Evolutionary conservation across 2,329 filamentous ascomycete species (phyloP).

Genomic region (Trichophaea hybrida): DNA sequence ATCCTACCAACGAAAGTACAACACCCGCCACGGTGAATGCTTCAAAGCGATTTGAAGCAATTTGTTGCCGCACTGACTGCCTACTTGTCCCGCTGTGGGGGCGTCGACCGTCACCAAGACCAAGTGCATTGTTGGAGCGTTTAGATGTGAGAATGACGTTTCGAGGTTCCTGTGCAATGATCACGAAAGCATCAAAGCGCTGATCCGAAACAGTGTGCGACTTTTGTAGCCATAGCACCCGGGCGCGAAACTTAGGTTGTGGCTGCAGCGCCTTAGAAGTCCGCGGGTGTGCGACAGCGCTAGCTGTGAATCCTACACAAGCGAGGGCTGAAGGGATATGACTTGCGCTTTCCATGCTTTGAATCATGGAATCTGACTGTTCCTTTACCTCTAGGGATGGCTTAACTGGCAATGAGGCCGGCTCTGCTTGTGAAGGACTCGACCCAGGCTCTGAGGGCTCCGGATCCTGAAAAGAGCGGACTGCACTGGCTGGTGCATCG

Average conservation of each 20-base stretch:
- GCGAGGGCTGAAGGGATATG: no score
- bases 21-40: constrained; percentile 4
- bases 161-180: constrained; percentile 16
- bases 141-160: background rate
- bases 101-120: no score
- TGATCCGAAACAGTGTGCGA: constrained; percentile 27
- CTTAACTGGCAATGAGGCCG: background rate
- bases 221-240: constrained; percentile 29
- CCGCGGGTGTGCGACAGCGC: no score
- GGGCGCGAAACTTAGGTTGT: background rate
- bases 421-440: no score
- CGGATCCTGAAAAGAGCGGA: background rate
- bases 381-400: background rate
- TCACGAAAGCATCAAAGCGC: constrained; percentile 26
- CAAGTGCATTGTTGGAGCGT: background rate
- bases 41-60: background rate
- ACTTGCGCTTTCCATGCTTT: no score
- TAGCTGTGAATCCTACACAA: no score
- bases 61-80: background rate
- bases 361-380: background rate
- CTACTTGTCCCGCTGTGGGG: background rate
- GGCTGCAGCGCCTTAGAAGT: constrained; percentile 1
- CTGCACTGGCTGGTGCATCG: no score
- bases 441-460: background rate
- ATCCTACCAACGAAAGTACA: constrained; percentile 13